Evolutionary conservation across 2,329 filamentous ascomycete genomes (phyloP), one percentile per base, ranked within the genome.

Genomic region (Pseudocercospora cruenta): DNA sequence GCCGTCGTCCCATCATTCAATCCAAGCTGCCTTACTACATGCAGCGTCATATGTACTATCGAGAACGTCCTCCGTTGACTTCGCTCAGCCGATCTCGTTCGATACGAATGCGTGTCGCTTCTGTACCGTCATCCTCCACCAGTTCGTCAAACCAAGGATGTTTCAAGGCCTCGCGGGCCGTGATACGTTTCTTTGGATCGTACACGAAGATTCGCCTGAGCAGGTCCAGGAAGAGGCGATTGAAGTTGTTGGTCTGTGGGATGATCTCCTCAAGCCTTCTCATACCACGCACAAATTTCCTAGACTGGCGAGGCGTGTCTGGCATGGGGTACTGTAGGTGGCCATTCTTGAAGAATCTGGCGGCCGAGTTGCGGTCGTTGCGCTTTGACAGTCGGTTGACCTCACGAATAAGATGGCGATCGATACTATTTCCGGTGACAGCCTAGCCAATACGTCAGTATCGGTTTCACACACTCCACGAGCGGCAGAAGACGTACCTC

Each of bases 211-310:
- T 90, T 70, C 82, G 83, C 67, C 83, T 81, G 4, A 90, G 80
- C 5, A 90, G 80, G 69, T 90, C 87, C 57, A 90, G 83, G 77
- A 90, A 89, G 60, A 86, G 81, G 64, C 83, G 81, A 77, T 90
- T 89, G 79, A 90, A 90, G 21, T 81, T 75, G 43, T 70, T 76
- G 66, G 82, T 85, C 43, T 82, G 80, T 4, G 87, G 87, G 65
- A 90, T 89, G 71, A 87, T 88, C 69, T 89, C 87, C 85, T 90
- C 75, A 26, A 72, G 62, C 21, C 66, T 83, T 78, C 89, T 90
- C 88, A 90, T 90, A n/a, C 86, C 87, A 72, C 86, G 86, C 66
- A 90, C 88, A 72, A 89, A 90, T 78, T 89, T 90, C 71, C 83
- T 84, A 22, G 87, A 89, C 24, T 87, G 85, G 69, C 86, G 85